Conservation (phyloP, 495 filamentous ascomycete genomes). For the Rusavskia elegans region DNA sequence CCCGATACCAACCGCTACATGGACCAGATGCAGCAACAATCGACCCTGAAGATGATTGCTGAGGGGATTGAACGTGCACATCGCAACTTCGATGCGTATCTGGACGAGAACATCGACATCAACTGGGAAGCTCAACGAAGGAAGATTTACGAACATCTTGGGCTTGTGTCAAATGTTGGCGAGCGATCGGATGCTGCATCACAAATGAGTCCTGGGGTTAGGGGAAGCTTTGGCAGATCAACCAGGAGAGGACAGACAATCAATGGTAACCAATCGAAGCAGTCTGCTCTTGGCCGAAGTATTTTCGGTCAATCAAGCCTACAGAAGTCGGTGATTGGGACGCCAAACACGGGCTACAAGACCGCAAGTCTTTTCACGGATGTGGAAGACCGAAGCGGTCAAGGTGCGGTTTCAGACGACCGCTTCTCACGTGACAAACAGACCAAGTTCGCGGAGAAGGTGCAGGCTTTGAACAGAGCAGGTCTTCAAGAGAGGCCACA, state of each 20-base stretch:
- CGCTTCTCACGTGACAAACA: constrained; percentile 67
- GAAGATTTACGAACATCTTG: constrained; percentile 91
- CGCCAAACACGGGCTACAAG: constrained; percentile 41
- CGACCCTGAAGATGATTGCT: constrained; percentile 75
- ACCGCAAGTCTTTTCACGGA: constrained; percentile 50
- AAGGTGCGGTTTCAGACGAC: constrained; percentile 39
- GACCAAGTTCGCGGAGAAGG: constrained; percentile 54
- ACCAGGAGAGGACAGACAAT: constrained; percentile 17
- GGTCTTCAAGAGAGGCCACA: constrained; percentile 48
- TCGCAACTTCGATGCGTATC: constrained; percentile 76
- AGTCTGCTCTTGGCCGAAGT: constrained; percentile 34
- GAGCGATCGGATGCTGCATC: constrained; percentile 25
- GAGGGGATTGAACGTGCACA: constrained; percentile 76
- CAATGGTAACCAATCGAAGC: constrained; percentile 29
- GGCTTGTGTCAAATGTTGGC: constrained; percentile 52
- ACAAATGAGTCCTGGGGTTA: constrained; percentile 14
- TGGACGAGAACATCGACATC: constrained; percentile 86
- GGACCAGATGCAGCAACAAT: constrained; percentile 70
- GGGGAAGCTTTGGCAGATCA: constrained; percentile 45
- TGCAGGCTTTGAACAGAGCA: constrained; percentile 57
- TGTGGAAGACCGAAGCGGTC: constrained; percentile 35
- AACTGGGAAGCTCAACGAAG: constrained; percentile 90
- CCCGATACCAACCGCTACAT: constrained; percentile 74
- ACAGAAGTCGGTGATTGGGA: constrained; percentile 72
- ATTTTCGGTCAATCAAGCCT: constrained; percentile 56